Conservation (phyloP, 192 early-diverging fungal species). For the Dissophora ornata region DNA sequence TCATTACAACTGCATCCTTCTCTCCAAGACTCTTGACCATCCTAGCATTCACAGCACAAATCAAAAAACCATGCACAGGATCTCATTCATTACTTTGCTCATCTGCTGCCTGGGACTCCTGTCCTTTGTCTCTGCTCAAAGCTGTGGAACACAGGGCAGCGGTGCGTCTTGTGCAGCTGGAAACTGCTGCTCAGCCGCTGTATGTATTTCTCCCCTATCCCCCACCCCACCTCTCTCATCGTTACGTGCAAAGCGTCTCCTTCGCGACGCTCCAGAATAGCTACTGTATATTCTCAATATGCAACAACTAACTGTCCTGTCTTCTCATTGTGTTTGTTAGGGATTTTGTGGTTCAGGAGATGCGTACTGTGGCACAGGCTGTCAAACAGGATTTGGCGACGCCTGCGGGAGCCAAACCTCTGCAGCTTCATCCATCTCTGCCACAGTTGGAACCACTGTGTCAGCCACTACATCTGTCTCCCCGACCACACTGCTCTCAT, state of each 20-base stretch:
- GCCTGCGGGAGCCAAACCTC: background rate
- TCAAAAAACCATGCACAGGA: conserved; percentile 18
- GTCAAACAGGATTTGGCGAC: conserved; percentile 18
- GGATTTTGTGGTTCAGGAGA: conserved; percentile 19
- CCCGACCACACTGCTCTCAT: no score
- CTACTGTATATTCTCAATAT: no score
- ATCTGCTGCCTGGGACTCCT: conserved; percentile 20
- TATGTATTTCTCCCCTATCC: conserved; percentile 2
- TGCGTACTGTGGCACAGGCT: conserved; percentile 31
- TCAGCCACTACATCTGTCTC: no score
- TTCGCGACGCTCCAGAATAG: no score
- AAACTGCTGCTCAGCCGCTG: conserved; percentile 18
- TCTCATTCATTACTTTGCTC: conserved; percentile 11
- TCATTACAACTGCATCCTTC: no score
- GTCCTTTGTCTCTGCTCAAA: conserved; percentile 26
- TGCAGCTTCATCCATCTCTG: background rate
- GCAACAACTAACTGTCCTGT: no score
- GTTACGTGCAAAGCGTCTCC: no score
- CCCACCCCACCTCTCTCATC: no score
- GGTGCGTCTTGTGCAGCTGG: background rate
- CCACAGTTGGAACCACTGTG: background rate
- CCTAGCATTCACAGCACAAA: background rate
- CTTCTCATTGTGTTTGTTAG: no score
- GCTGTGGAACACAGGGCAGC: conserved; percentile 5
- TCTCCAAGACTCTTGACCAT: no score